phyloP scores from a whole-genome alignment of 2,329 filamentous ascomycete species.

The Penicillium sclerotigenum region DNA sequence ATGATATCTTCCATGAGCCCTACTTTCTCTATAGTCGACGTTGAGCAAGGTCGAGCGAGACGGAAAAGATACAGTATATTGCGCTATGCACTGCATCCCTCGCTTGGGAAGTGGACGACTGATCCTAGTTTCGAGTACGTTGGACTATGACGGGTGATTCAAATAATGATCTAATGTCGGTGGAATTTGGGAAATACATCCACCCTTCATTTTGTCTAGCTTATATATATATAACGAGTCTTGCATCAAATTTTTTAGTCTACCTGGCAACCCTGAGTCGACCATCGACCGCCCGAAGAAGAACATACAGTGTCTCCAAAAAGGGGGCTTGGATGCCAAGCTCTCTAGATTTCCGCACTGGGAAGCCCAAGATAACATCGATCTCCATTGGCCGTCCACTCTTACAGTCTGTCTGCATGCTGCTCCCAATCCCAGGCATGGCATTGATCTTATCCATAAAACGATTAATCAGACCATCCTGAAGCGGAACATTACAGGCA shows the following conservation, averaged over 20 bases:
- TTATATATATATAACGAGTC: neutral
- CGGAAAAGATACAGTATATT: neutral
- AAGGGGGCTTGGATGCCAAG: constrained; percentile 40
- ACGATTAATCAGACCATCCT: constrained; percentile 38
- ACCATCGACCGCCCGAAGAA: constrained; percentile 29
- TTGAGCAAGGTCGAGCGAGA: neutral
- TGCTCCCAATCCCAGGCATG: constrained; percentile 43
- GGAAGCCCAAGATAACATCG: constrained; percentile 48
- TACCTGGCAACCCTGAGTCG: constrained; percentile 16
- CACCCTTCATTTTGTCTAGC: neutral
- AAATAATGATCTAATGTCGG: neutral
- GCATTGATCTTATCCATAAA: constrained; percentile 40
- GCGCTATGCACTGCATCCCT: neutral
- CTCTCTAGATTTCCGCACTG: constrained; percentile 41
- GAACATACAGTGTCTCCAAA: constrained; percentile 40
- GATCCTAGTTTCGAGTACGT: neutral
- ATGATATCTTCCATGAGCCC: neutral
- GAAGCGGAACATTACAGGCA: constrained; percentile 38
- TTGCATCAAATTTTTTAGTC: neutral
- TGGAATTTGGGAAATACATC: neutral
- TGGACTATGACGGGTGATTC: neutral
- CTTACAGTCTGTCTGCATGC: constrained; percentile 47
- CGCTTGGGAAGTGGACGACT: neutral
- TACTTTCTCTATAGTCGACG: neutral
- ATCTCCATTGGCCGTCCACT: constrained; percentile 45